Conservation (phyloP, 768 basidiomycete genomes). For the Pisolithus microcarpus region DNA sequence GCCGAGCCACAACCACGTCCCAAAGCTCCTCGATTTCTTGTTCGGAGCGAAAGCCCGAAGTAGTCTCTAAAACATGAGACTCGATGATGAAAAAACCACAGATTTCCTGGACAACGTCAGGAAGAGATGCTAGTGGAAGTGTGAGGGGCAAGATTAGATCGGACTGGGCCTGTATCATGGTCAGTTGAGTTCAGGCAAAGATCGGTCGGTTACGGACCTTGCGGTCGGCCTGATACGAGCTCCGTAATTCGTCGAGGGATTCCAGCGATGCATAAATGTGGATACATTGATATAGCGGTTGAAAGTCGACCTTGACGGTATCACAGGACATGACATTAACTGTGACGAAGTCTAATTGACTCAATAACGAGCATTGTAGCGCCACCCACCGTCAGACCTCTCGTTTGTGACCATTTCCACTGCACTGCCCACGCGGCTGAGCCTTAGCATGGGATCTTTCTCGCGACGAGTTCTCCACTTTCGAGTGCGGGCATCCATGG, state of each 20-base stretch:
- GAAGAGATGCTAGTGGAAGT: conserved; percentile 57
- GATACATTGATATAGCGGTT: conserved; percentile 91
- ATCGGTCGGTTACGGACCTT: conserved; percentile 43
- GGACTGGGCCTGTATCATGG: conserved; percentile 75
- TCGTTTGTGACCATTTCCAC: conserved; percentile 91
- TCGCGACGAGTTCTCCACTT: conserved; percentile 82
- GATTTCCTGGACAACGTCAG: conserved; percentile 83
- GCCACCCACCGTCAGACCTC: conserved; percentile 80
- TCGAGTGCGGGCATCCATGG: conserved; percentile 77
- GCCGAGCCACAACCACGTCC: conserved; percentile 73
- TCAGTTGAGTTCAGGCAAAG: conserved; percentile 10
- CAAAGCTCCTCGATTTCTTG: conserved; percentile 92
- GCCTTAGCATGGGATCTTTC: conserved; percentile 70
- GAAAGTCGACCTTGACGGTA: conserved; percentile 83
- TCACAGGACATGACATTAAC: conserved; percentile 92
- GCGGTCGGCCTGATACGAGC: conserved; percentile 94
- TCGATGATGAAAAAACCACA: conserved; percentile 98
- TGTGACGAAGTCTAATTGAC: conserved; percentile 25
- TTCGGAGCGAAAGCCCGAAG: conserved; percentile 82
- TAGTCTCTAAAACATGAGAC: conserved; percentile 82
- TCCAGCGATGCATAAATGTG: conserved; percentile 93
- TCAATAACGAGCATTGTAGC: not conserved
- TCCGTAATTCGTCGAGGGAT: conserved; percentile 82
- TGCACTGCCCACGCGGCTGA: conserved; percentile 80
- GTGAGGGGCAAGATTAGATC: conserved; percentile 83